These are phyloP conservation scores for Cladophialophora psammophila DNA, from an alignment of 2,329 filamentous ascomycete genomes.

Conservation along the genomic window DNA sequence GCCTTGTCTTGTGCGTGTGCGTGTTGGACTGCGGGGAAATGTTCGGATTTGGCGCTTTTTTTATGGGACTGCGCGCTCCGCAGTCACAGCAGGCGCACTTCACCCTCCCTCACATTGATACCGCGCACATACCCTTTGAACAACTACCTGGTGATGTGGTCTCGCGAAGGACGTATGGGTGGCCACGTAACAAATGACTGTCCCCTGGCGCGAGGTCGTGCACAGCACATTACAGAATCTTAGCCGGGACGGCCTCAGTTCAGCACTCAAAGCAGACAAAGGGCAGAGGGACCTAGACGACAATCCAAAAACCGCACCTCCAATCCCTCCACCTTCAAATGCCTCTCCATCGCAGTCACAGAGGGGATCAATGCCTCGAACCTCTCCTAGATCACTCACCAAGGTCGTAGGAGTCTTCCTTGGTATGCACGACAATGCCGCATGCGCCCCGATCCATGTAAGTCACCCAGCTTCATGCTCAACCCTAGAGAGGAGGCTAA, in stretches of 20 bases:
- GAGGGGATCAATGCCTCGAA: constrained; percentile 27
- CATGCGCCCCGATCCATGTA: constrained; percentile 26
- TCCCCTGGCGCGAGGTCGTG: constrained; percentile 12
- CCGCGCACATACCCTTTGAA: background rate
- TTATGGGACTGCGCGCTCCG: background rate
- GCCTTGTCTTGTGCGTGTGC: no score
- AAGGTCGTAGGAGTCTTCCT: constrained; percentile 21
- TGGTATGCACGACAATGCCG: constrained; percentile 20
- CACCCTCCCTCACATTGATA: background rate
- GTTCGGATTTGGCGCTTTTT: background rate
- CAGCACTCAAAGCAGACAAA: constrained; percentile 5
- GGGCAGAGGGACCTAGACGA: constrained; percentile 13
- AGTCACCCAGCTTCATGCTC: background rate
- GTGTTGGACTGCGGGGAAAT: background rate
- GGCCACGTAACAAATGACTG: constrained; percentile 1
- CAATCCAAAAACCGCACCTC: constrained; percentile 13
- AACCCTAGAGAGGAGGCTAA: background rate
- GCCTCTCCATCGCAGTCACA: constrained; percentile 18
- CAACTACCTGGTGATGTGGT: background rate
- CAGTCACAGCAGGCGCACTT: background rate
- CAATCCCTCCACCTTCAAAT: constrained; percentile 20
- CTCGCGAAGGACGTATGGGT: background rate
- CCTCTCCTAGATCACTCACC: constrained; percentile 19
- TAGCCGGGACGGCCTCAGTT: constrained; percentile 13
- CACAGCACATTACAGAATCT: background rate